Evolutionary conservation across 192 early-diverging fungal genomes (phyloP).

Genomic region (Chytriomyces confervae): DNA sequence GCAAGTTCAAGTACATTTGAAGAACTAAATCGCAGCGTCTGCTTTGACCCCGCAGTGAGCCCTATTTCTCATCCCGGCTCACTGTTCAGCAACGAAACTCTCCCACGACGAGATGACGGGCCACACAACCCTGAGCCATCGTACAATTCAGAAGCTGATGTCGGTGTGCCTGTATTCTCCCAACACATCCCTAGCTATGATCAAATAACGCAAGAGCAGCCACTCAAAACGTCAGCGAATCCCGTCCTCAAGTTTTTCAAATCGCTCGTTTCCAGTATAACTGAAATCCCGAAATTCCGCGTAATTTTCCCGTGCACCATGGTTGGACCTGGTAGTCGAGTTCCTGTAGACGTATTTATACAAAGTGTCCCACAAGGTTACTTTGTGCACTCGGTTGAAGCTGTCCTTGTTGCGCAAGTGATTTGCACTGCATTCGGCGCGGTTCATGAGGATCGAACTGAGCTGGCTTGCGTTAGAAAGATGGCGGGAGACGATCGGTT

Average conservation of each 20-base stretch:
- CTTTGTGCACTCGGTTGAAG: background rate
- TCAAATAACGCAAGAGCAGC: too few species aligned
- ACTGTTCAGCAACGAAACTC: too few species aligned
- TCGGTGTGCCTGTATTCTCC: background rate
- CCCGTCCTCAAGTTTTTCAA: background rate
- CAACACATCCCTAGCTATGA: too few species aligned
- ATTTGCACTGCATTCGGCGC: background rate
- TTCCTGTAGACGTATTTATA: conserved; percentile 28
- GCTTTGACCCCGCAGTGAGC: background rate
- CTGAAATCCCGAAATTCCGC: conserved; percentile 12
- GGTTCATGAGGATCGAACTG: background rate
- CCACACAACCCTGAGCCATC: background rate
- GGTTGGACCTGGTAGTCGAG: conserved; percentile 7
- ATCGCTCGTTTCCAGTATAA: background rate
- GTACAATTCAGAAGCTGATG: background rate
- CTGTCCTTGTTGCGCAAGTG: background rate
- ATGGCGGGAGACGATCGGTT: background rate
- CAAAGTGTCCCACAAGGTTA: conserved; percentile 12
- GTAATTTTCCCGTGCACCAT: conserved; percentile 32
- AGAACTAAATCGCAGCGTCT: background rate
- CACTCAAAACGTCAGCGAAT: too few species aligned
- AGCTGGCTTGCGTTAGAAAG: conserved; percentile 1
- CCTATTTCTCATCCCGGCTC: too few species aligned
- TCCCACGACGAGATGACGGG: too few species aligned
- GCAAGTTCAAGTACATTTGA: background rate